Conservation (phyloP, 306 rosid genomes). For the Cucurbita argyrosperma region DNA sequence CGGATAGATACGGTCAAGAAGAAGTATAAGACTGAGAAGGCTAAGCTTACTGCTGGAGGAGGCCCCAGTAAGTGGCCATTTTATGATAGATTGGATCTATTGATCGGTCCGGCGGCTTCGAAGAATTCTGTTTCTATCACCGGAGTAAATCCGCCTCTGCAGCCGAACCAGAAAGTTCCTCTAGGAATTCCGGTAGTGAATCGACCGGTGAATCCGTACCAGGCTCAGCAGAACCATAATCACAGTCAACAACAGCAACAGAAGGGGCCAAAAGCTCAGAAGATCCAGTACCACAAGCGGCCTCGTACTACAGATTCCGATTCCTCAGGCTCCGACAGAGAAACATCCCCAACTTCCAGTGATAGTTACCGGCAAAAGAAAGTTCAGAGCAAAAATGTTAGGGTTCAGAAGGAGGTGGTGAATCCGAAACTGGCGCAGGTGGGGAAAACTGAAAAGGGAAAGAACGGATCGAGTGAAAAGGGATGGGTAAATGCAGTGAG, state of each 20-base stretch:
- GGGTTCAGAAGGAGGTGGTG: slow-evolving; percentile 18
- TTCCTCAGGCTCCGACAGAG: slow-evolving; percentile 27
- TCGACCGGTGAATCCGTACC: slow-evolving; percentile 28
- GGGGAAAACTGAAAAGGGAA: slow-evolving; percentile 15
- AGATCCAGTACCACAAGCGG: slow-evolving; percentile 31
- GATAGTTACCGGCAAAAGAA: slow-evolving; percentile 47
- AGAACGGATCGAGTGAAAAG: slow-evolving; percentile 14
- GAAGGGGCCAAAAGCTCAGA: slow-evolving; percentile 23
- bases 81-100: slow-evolving; percentile 41
- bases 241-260: slow-evolving; percentile 17
- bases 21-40: slow-evolving; percentile 82
- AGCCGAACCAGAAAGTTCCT: slow-evolving; percentile 37
- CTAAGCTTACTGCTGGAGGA: slow-evolving; percentile 49
- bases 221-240: slow-evolving; percentile 6
- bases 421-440: slow-evolving; percentile 4
- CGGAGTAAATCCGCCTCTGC: slow-evolving; percentile 1
- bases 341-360: slow-evolving; percentile 42
- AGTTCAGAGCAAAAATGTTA: slow-evolving; percentile 39
- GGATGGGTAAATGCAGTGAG: slow-evolving; percentile 64
- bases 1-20: slow-evolving; percentile 95
- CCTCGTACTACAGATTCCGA: slow-evolving; percentile 15
- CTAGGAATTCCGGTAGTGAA: slow-evolving; percentile 57
- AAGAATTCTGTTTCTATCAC: slow-evolving; percentile 24
- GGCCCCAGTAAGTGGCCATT: slow-evolving; percentile 74
- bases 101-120: slow-evolving; percentile 59